These are phyloP conservation scores for Kwoniella sp. DNA, from an alignment of 768 basidiomycete genomes.

Conservation along the genomic window DNA sequence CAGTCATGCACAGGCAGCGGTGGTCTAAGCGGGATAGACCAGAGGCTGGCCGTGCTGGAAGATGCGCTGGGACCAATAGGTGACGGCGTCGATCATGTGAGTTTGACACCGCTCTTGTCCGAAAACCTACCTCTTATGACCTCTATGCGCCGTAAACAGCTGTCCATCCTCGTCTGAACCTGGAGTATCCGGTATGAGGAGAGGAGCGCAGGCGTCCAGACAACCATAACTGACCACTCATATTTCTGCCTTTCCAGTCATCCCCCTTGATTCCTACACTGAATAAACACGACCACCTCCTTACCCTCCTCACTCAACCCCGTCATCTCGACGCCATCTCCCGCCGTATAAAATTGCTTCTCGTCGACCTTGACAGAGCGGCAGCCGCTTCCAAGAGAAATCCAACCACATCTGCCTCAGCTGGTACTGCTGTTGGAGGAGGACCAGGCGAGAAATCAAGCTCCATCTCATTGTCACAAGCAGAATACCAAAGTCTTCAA, in stretches of 20 bases:
- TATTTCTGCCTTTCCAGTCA: constrained; percentile 45
- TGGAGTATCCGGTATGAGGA: too few relatives aligned
- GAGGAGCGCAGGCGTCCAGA: too few relatives aligned
- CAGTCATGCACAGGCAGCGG: constrained; percentile 27
- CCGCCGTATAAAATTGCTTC: constrained; percentile 83
- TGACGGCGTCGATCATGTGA: constrained; percentile 78
- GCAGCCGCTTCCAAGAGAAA: constrained; percentile 49
- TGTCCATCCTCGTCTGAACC: too few relatives aligned
- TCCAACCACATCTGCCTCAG: constrained; percentile 49
- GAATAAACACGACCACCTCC: constrained; percentile 77
- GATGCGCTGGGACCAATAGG: constrained; percentile 78
- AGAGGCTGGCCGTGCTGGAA: constrained; percentile 80
- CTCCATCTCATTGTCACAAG: constrained; percentile 37
- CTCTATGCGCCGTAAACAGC: too few relatives aligned
- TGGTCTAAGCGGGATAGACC: constrained; percentile 73
- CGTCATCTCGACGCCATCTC: constrained; percentile 95
- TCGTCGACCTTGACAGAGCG: constrained; percentile 88
- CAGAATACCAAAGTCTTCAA: constrained; percentile 54
- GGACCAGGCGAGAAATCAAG: neutral
- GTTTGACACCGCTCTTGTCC: too few relatives aligned
- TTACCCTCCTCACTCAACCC: constrained; percentile 88
- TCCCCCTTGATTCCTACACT: constrained; percentile 72
- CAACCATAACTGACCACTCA: neutral
- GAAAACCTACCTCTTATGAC: too few relatives aligned
- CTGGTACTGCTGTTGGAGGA: neutral